Conservation (phyloP, 257 asterid species). For the Rhazya stricta region DNA sequence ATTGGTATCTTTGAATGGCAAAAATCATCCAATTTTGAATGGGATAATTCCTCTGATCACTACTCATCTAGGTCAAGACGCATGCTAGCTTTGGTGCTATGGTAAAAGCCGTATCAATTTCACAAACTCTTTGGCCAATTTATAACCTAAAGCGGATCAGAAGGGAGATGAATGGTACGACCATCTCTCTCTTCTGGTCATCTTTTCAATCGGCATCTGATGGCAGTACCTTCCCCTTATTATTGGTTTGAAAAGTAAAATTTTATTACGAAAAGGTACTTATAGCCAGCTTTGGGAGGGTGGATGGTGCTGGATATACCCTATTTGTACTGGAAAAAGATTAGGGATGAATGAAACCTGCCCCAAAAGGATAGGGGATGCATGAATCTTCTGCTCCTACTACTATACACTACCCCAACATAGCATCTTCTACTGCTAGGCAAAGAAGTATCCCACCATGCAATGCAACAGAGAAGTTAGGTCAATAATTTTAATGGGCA, state of each 20-base stretch:
- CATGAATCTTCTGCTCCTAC: constrained; percentile 14
- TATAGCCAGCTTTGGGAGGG: background rate
- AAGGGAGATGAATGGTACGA: constrained; percentile 16
- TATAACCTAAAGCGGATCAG: background rate
- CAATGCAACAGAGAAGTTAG: constrained; percentile 9
- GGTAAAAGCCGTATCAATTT: constrained; percentile 37
- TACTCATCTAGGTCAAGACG: constrained; percentile 27
- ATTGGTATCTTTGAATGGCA: constrained; percentile 49
- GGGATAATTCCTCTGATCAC: constrained; percentile 8
- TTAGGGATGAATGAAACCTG: background rate
- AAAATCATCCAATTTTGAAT: constrained; percentile 15
- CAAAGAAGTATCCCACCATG: background rate
- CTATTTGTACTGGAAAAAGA: background rate
- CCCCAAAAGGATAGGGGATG: background rate
- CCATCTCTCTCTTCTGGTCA: constrained; percentile 15
- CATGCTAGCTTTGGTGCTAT: constrained; percentile 27
- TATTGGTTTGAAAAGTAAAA: constrained; percentile 17
- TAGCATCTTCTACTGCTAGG: background rate
- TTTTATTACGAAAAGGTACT: constrained; percentile 15
- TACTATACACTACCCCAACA: background rate
- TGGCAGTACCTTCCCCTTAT: background rate
- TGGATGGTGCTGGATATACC: background rate
- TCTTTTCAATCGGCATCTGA: constrained; percentile 23
- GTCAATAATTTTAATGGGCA: constrained; percentile 15
- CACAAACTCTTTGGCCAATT: constrained; percentile 10